Conservation (phyloP, 2,329 filamentous ascomycete genomes). For the Cryoendolithus antarcticus region DNA sequence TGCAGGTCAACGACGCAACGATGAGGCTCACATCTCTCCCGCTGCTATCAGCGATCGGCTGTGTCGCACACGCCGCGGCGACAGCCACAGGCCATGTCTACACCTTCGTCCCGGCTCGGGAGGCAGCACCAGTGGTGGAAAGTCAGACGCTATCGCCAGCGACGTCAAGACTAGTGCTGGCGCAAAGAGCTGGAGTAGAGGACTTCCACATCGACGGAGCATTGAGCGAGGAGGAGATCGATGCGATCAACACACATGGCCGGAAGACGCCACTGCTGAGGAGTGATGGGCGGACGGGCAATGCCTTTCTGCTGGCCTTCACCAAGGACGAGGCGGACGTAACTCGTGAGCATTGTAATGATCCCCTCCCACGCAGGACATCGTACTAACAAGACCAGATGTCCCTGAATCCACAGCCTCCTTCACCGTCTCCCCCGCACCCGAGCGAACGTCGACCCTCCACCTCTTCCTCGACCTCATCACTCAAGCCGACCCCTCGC, state of each 20-base stretch:
- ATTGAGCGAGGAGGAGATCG: slow-evolving; percentile 28
- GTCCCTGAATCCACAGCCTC: slow-evolving; percentile 5
- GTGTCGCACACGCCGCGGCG: slow-evolving; percentile 16
- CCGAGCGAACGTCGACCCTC: slow-evolving; percentile 12
- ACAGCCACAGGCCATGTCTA: slow-evolving; percentile 25
- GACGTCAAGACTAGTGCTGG: slow-evolving; percentile 38
- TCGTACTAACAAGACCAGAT: slow-evolving; percentile 1
- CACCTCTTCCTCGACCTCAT: slow-evolving; percentile 20
- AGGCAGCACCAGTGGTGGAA: slow-evolving; percentile 6
- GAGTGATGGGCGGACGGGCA: slow-evolving; percentile 11
- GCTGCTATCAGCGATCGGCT: slow-evolving; percentile 29
- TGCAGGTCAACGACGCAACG: slow-evolving; percentile 1
- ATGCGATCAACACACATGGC: slow-evolving; percentile 36
- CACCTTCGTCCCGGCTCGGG: slow-evolving; percentile 23
- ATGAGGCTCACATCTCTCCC: slow-evolving; percentile 34
- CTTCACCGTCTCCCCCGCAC: slow-evolving; percentile 16
- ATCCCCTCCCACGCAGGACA: no score
- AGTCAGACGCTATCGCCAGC: slow-evolving; percentile 24
- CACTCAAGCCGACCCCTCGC: slow-evolving; percentile 12
- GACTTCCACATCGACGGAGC: slow-evolving; percentile 34
- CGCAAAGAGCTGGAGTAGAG: slow-evolving; percentile 38
- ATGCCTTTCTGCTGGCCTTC: slow-evolving; percentile 13
- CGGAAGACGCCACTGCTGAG: slow-evolving; percentile 29
- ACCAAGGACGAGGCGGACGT: slow-evolving; percentile 10
- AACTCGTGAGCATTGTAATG: no score